phyloP scores from a whole-genome alignment of 2,329 filamentous ascomycete species.

The Ambrosiella xylebori region DNA sequence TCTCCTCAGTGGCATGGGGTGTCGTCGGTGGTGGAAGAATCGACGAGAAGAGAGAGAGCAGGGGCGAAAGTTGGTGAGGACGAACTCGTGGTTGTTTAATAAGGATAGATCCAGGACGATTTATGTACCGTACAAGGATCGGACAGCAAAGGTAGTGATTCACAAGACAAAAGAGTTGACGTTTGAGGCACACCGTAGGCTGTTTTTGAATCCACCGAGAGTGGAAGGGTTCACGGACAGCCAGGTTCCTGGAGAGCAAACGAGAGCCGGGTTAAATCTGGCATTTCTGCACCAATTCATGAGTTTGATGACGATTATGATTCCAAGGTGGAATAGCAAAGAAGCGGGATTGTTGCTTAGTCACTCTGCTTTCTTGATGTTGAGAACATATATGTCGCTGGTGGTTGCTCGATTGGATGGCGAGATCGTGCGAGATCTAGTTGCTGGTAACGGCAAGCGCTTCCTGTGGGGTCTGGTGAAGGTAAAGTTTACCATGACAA shows the following conservation, averaged over 20 bases:
- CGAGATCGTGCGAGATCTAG: conserved; percentile 87
- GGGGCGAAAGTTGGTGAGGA: conserved; percentile 63
- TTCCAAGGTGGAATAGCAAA: conserved; percentile 88
- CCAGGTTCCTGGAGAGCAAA: conserved; percentile 68
- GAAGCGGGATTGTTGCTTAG: conserved; percentile 80
- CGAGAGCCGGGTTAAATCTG: conserved; percentile 84
- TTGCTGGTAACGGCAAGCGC: conserved; percentile 78
- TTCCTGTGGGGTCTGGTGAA: conserved; percentile 83
- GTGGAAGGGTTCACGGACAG: conserved; percentile 54
- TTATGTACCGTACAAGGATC: conserved; percentile 79
- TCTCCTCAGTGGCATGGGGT: conserved; percentile 60
- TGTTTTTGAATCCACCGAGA: conserved; percentile 82
- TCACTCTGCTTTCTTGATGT: conserved; percentile 75
- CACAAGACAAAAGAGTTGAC: conserved; percentile 79
- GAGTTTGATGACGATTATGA: conserved; percentile 92
- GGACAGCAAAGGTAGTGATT: conserved; percentile 82
- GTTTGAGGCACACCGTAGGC: conserved; percentile 83
- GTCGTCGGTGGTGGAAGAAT: conserved; percentile 58
- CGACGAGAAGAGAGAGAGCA: conserved; percentile 64
- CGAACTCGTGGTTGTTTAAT: conserved; percentile 81
- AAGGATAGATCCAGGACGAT: conserved; percentile 93
- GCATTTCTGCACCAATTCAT: conserved; percentile 95
- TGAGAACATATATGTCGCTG: conserved; percentile 84
- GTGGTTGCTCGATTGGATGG: conserved; percentile 86
- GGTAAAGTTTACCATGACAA: conserved; percentile 22